Evolutionary conservation across 139 green algal genomes (phyloP), one percentile per base, ranked within the genome.

Genomic region (Micractinium conductrix): DNA sequence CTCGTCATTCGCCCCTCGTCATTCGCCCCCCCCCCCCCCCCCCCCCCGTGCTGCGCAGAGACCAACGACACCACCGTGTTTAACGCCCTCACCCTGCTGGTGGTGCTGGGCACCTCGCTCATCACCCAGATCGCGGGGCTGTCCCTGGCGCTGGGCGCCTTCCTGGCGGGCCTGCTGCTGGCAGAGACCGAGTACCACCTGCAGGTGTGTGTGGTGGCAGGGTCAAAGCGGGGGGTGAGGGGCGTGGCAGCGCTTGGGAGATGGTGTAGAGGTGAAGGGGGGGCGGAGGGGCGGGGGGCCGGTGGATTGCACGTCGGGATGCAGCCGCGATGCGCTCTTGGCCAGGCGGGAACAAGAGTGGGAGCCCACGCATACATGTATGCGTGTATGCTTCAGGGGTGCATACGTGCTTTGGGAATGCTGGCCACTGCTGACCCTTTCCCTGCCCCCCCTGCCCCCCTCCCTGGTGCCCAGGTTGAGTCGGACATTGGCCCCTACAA

Each of bases 101-200:
- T 95, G n/a, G 92, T 94, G 21, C 89, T 98, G 69, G 95, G 95
- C 33, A 97, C 92, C 8, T 93, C 87, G 8, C 80, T 97, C 12
- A 80, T 97, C 65, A 98, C 95, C 38, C 94, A 98, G 87, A 55
- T 93, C 21, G 90, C 93, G 30, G 97, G 97, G 8, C 93, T 99
- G 74, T 96, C 89, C 17, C 94, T 99, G 81, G 97, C 97, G 7
- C 93, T 99, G 71, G 97, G 97, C 43, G 97, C 97, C 22, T 99
- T 99, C 91, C 88, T 99, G 82, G 97, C 97, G 4, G 97, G 97
- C 21, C 90, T 99, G 84, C 92, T 99, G 58, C 90, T 99, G 33
- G 96, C 97, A 22, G 97, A 99, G 90, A 99, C 97, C 0, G 97
- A 99, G 89, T 99, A 95, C 87, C 95, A 94, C 62, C 91, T 99